Percentiles rank a stretch among this genome's conserved stretches.
Evolutionary conservation across 164 flowering plant genomes (phyloP).

Genomic region (Vitis rupestris): DNA sequence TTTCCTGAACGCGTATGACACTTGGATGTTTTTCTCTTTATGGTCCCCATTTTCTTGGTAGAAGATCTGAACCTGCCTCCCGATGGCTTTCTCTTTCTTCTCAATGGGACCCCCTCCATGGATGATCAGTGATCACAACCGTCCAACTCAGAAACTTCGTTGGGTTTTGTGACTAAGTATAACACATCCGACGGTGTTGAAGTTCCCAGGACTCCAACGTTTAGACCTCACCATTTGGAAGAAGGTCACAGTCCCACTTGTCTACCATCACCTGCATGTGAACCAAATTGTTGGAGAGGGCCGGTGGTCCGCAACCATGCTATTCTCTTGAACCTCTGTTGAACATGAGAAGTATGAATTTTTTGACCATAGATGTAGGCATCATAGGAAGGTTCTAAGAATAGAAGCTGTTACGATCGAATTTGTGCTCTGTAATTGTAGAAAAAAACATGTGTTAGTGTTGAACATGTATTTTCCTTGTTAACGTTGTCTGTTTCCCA

Average conservation of each 20-base stretch:
- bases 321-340: too few relatives aligned
- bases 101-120: too few relatives aligned
- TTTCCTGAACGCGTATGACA: neutral
- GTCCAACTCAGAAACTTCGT: neutral
- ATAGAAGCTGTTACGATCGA: neutral
- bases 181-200: too few relatives aligned
- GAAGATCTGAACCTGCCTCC: constrained; percentile 14
- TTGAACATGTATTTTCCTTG: too few relatives aligned
- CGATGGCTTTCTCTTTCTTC: constrained; percentile 2
- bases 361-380: neutral
- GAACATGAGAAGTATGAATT: too few relatives aligned
- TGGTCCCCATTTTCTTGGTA: constrained; percentile 2
- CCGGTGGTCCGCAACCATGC: neutral
- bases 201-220: too few relatives aligned
- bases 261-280: neutral
- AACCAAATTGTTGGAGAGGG: neutral
- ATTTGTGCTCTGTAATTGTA: too few relatives aligned
- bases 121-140: neutral
- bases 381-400: neutral
- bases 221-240: too few relatives aligned
- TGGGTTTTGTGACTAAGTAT: too few relatives aligned
- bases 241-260: too few relatives aligned
- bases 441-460: too few relatives aligned
- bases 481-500: too few relatives aligned
- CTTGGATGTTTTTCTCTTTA: neutral